Base-by-base conservation (phyloP, 192 early-diverging fungal species). In the Umbelopsis sp. region DNA sequence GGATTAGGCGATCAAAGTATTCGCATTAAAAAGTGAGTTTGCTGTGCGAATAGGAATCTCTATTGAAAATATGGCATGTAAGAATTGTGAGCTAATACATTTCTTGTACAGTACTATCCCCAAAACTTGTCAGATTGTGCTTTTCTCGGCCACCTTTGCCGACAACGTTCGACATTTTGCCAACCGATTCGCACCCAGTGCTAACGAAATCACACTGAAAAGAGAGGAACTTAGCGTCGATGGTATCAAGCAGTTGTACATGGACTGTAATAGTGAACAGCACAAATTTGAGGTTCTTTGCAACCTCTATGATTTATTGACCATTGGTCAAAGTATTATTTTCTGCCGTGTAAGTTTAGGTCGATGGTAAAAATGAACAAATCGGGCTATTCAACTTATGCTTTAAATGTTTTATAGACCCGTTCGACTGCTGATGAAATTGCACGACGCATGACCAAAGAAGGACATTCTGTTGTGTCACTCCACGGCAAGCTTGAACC, bases 111-210 rank as follows among this genome's bases (percentile, higher is more conserved):
- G 90, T 65, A 30, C 79, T 37, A 85, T 96, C 80, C 91, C 91
- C 45, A 82, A 69, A 35, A 70, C 75, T 7, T 89, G 89, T 74
- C 97, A 99, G 77, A 86, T 95, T 67, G 91, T 97, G 13, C 78
- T 98, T 55, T 99, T 99, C 80, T 97, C 95, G 16, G 97, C 97
- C 7, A 99, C 97, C 3, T 99, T 94, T 84, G 88, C 94, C 1
- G 84, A 89, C 1, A 74, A 84, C 23, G 90, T 99, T 33, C 84
- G 90, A 7, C 52, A 68, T n/a, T 99, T 94, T 78, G 94, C 95
- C 1, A 69, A 78, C 41, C 80, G 85, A 52, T 89, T 99, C 78
- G 97, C 95, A 0, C 92, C 93, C 15, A 74, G 89, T 46, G 92
- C 97, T 27, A 94, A 96, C 80, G 85, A 91, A 81, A 92, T 99